phyloP scores from a whole-genome alignment of 2,329 filamentous ascomycete genomes.

The Leptographium procerum region DNA sequence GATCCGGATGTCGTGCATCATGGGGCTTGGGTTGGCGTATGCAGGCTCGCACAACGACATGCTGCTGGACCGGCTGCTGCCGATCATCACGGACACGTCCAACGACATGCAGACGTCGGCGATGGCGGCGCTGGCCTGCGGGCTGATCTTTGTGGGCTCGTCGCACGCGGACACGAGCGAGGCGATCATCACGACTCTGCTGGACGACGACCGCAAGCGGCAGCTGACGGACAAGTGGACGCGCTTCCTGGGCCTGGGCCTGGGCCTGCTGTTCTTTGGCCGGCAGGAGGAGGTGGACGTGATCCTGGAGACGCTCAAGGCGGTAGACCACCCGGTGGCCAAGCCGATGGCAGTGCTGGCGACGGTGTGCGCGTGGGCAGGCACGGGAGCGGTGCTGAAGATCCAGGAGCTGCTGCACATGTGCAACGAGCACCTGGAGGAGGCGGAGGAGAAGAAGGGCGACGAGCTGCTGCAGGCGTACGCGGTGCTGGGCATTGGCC shows the following conservation, averaged over 20 bases:
- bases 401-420: conserved; percentile 95
- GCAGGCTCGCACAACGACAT: conserved; percentile 89
- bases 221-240: conserved; percentile 98
- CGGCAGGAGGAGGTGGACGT: conserved; percentile 98
- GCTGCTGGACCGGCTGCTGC: conserved; percentile 72
- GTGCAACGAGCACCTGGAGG: conserved; percentile 95
- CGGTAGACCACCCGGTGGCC: conserved; percentile 91
- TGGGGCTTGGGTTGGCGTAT: conserved; percentile 91
- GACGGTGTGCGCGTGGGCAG: conserved; percentile 96
- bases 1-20: conserved; percentile 75
- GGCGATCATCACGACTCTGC: conserved; percentile 80
- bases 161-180: conserved; percentile 85
- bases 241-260: conserved; percentile 85
- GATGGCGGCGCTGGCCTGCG: conserved; percentile 85
- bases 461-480: conserved; percentile 94
- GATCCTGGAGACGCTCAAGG: conserved; percentile 91
- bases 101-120: conserved; percentile 92
- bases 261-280: conserved; percentile 90
- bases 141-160: conserved; percentile 85
- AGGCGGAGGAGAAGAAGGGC: conserved; percentile 86
- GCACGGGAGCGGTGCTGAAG: conserved; percentile 93
- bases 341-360: conserved; percentile 91
- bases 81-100: conserved; percentile 73
- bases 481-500: conserved; percentile 82
- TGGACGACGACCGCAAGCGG: conserved; percentile 83